phyloP scores from a whole-genome alignment of 2,329 filamentous ascomycete species.

The Trematosphaeria pertusa region DNA sequence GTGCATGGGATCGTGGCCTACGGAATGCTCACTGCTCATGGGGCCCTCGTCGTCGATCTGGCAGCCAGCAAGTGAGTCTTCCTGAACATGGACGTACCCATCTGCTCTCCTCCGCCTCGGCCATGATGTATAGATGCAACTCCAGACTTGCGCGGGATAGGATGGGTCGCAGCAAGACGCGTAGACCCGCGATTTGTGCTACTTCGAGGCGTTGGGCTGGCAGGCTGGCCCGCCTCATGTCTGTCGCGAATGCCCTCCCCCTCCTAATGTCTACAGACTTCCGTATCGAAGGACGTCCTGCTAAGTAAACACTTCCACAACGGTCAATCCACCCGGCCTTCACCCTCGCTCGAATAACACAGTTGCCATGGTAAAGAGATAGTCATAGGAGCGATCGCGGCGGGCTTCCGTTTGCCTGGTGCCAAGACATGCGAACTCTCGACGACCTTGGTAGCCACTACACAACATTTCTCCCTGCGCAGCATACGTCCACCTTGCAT shows the following conservation, averaged over 20 bases:
- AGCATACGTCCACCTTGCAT: background rate
- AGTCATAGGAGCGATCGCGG: too few species aligned
- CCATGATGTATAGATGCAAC: background rate
- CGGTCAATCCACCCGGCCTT: background rate
- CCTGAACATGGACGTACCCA: too few species aligned
- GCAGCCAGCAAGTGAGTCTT: too few species aligned
- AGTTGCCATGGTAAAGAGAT: constrained; percentile 3
- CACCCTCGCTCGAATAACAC: background rate
- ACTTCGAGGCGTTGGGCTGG: constrained; percentile 2
- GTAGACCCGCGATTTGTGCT: constrained; percentile 7
- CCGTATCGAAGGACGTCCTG: too few species aligned
- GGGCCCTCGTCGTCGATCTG: background rate
- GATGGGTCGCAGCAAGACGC: constrained; percentile 2
- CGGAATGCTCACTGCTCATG: background rate
- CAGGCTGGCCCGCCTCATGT: constrained; percentile 6
- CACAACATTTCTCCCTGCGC: background rate
- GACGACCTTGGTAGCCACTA: too few species aligned
- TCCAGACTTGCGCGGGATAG: constrained; percentile 4
- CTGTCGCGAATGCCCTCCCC: background rate
- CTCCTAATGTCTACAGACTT: background rate
- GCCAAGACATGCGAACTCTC: too few species aligned
- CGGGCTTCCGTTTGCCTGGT: constrained; percentile 14
- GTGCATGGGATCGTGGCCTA: constrained; percentile 1
- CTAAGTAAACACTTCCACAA: background rate
- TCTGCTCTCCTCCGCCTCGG: background rate